Conservation (phyloP, 139 green algal genomes). For the Dunaliella primolecta region DNA sequence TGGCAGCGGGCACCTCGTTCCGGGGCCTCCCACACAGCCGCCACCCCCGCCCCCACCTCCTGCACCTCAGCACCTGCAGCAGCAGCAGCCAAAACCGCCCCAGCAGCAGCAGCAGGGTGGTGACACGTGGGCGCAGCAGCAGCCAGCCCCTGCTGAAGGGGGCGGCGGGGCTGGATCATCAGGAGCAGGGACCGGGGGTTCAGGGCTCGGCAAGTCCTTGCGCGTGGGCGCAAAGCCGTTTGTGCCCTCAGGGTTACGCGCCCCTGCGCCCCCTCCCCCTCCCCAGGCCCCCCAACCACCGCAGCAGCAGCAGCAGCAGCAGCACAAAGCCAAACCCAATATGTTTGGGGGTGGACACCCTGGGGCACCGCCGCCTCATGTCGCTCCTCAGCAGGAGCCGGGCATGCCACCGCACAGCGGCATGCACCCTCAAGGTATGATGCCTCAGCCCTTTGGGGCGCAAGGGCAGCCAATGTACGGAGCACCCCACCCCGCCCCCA, state of each 20-base stretch:
- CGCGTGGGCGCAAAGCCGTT: constrained; percentile 6
- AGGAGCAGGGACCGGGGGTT: not conserved
- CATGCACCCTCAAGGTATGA: not conserved
- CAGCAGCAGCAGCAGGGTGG: not conserved
- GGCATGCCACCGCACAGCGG: not conserved
- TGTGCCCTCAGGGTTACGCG: constrained; percentile 1
- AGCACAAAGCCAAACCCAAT: constrained; percentile 1
- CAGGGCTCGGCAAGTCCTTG: not conserved
- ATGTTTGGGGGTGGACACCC: not conserved
- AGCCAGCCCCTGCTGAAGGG: not conserved
- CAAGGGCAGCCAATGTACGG: not conserved
- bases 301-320: constrained; percentile 23
- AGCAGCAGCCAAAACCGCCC: not conserved
- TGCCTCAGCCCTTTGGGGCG: not conserved
- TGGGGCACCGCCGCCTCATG: not conserved
- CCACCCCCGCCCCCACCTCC: not conserved
- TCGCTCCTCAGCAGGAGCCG: not conserved
- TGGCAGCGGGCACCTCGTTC: not conserved
- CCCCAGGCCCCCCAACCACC: not conserved
- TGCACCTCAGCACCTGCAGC: not conserved
- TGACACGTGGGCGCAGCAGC: not conserved
- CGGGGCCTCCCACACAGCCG: not conserved
- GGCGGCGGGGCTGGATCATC: not conserved
- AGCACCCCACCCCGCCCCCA: not conserved
- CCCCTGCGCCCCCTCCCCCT: constrained; percentile 17